Conservation (phyloP, 441 rosid species). For the Euphorbia celastroides region DNA sequence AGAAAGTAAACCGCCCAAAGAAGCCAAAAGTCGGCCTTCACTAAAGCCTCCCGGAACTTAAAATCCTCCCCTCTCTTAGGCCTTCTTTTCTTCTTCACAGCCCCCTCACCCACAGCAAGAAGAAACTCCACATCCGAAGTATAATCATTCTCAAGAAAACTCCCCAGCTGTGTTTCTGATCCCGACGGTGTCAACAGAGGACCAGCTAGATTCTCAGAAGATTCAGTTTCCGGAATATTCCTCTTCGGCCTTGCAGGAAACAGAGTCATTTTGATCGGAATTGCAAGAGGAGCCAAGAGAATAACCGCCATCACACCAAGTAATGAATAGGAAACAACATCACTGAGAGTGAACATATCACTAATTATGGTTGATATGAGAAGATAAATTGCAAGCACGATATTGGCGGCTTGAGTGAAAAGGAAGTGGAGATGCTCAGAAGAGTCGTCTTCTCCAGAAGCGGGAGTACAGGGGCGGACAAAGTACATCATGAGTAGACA, state of each 20-base stretch:
- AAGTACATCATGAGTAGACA: constrained; percentile 68
- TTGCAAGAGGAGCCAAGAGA: constrained; percentile 70
- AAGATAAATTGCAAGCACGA: constrained; percentile 65
- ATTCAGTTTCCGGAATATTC: constrained; percentile 34
- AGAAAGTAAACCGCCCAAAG: constrained; percentile 83
- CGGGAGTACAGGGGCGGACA: constrained; percentile 74
- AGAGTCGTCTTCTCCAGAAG: constrained; percentile 88
- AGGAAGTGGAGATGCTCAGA: constrained; percentile 65
- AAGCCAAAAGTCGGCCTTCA: constrained; percentile 96
- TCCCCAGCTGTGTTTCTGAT: constrained; percentile 57
- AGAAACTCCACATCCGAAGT: constrained; percentile 61
- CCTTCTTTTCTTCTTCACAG: constrained; percentile 72
- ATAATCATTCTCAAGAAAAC: constrained; percentile 51
- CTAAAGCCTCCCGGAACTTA: constrained; percentile 63
- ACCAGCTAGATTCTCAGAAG: too few relatives aligned
- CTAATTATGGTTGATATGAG: constrained; percentile 47
- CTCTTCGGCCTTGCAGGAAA: constrained; percentile 49
- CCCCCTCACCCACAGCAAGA: constrained; percentile 88
- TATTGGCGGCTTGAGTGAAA: constrained; percentile 62
- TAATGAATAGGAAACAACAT: constrained; percentile 37
- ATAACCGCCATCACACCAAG: constrained; percentile 54
- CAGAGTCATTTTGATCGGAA: constrained; percentile 93
- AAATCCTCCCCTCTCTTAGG: constrained; percentile 96
- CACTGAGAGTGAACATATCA: constrained; percentile 34
- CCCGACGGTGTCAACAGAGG: constrained; percentile 54